Evolutionary conservation across 163 green algal species (phyloP).

Genomic region (Chlamydomonas reinhardtii): DNA sequence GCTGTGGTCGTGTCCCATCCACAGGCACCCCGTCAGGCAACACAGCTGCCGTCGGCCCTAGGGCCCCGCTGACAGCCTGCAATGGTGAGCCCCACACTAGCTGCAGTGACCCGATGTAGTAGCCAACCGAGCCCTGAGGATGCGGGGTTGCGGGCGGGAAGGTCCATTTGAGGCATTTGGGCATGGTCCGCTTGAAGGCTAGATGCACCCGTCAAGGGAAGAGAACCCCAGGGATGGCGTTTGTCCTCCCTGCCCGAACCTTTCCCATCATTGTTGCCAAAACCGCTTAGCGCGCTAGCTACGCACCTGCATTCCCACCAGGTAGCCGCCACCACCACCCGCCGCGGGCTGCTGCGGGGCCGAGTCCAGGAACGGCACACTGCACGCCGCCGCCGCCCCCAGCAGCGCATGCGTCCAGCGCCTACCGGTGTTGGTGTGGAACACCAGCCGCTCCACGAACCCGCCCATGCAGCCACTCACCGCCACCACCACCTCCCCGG

Average conservation of each 20-base stretch:
- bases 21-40: too few species aligned
- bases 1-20: too few species aligned
- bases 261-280: too few species aligned
- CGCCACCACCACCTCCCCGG: neutral
- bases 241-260: too few species aligned
- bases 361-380: neutral
- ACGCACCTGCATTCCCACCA: neutral
- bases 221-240: too few species aligned
- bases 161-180: too few species aligned
- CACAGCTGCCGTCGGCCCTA: too few species aligned
- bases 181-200: too few species aligned
- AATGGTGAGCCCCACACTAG: neutral
- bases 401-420: neutral
- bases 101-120: neutral
- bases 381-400: neutral
- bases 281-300: too few species aligned
- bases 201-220: too few species aligned
- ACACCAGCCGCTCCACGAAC: slow-evolving; percentile 2
- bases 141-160: too few species aligned
- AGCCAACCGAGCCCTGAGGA: neutral
- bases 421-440: neutral
- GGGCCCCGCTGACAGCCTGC: too few species aligned
- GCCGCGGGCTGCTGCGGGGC: neutral
- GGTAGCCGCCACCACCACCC: neutral
- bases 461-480: neutral